Evolutionary conservation across 2,329 filamentous ascomycete genomes (phyloP), one percentile per base, ranked within the genome.

Genomic region (Diaporthe vexans): DNA sequence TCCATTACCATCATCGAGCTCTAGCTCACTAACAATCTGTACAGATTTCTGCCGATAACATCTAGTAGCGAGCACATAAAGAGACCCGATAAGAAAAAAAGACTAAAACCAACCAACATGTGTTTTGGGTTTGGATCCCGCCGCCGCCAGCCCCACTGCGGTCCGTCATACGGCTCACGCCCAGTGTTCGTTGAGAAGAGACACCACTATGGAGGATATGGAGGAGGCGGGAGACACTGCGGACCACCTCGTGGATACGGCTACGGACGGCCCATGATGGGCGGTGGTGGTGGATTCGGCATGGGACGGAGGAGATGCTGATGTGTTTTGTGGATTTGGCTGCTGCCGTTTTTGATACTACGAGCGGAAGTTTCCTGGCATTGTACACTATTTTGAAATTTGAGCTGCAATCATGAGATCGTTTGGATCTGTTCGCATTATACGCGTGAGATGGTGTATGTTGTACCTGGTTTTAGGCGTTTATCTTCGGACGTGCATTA

Each of bases 271-370:
- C 61, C 46, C 10, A 51, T 52, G 61, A 24, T 52, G 61, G 61
- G 43, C 29, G 46, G 61, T 40, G 37, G 37, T 40, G 37, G 37
- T 24, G 61, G 61, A 5, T 67, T 52, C 29, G 61, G 61, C 21
- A 51, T 37, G 61, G 46, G 61, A 11, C 61, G 61, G 21, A 67
- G 61, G 46, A 67, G 61, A 46, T 52, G 43, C 26, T 65, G 51
- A 21, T 51, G 59, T 29, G n/a, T n/a, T n/a, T n/a, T n/a, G n/a
- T n/a, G n/a, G n/a, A n/a, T n/a, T n/a, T n/a, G n/a, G n/a, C n/a
- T n/a, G n/a, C n/a, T n/a, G n/a, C n/a, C n/a, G n/a, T n/a, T n/a
- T n/a, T n/a, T n/a, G n/a, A n/a, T n/a, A n/a, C n/a, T n/a, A n/a
- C n/a, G n/a, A n/a, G n/a, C n/a, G n/a, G n/a, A n/a, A n/a, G n/a